Percentiles rank a stretch among this genome's conserved stretches.
Evolutionary conservation across 208 protist genomes (phyloP).

Genomic region (Wallacemonas collosoma): DNA sequence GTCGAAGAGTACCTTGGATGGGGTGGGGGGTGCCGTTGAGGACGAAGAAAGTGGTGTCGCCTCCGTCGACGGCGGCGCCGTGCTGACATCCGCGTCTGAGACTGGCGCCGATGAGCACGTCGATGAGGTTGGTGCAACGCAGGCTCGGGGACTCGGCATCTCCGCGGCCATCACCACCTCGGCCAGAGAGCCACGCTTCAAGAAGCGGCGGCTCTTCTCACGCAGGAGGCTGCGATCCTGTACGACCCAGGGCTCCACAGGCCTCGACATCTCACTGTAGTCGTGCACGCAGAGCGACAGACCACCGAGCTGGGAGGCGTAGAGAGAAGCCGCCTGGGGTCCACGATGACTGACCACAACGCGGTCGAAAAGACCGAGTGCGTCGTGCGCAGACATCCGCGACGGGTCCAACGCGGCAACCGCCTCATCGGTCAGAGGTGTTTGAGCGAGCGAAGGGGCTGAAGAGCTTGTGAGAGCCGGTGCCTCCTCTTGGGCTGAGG

Average conservation of each 20-base stretch:
- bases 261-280: conserved; percentile 74
- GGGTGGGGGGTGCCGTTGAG: background rate
- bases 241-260: conserved; percentile 50
- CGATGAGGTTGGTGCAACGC: background rate
- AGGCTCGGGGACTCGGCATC: conserved; percentile 17
- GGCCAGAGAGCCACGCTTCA: conserved; percentile 48
- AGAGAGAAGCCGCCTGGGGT: conserved; percentile 53
- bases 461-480: background rate
- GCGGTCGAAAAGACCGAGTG: conserved; percentile 61
- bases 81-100: background rate
- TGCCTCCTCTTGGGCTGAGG: background rate
- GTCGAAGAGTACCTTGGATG: background rate
- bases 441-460: background rate
- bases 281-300: conserved; percentile 74
- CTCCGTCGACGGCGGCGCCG: too few species aligned
- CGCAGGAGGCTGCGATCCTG: conserved; percentile 22
- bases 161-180: conserved; percentile 38
- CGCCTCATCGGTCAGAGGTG: background rate
- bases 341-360: conserved; percentile 63
- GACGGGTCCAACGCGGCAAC: background rate
- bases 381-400: conserved; percentile 49
- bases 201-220: conserved; percentile 30
- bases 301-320: conserved; percentile 68
- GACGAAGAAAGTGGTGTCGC: background rate
- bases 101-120: background rate